phyloP scores from a whole-genome alignment of 768 basidiomycete genomes.

The Kwoniella sp. region DNA sequence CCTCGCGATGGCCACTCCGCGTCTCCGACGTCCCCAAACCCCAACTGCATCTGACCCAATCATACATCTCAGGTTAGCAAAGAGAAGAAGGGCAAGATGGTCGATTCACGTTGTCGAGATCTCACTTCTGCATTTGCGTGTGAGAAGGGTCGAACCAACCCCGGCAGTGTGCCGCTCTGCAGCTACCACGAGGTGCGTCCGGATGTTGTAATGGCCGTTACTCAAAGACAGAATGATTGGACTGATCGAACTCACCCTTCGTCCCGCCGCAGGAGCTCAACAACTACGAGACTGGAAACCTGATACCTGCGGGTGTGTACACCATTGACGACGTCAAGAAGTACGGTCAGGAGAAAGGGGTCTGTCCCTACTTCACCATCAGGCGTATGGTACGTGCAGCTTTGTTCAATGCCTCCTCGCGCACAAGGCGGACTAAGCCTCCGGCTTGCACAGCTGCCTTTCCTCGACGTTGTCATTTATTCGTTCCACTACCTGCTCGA shows the following conservation, averaged over 20 bases:
- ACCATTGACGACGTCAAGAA: constrained; percentile 89
- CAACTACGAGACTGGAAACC: constrained; percentile 70
- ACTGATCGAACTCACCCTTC: not conserved
- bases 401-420: not conserved
- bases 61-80: constrained; percentile 66
- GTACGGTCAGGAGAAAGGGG: constrained; percentile 74
- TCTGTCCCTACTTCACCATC: constrained; percentile 94
- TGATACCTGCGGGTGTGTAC: constrained; percentile 83
- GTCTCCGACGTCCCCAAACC: not conserved
- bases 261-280: constrained; percentile 65
- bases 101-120: constrained; percentile 95
- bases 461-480: constrained; percentile 93
- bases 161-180: constrained; percentile 86
- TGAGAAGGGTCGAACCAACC: constrained; percentile 76
- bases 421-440: not conserved
- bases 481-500: constrained; percentile 98
- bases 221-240: not conserved
- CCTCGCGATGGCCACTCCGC: not conserved
- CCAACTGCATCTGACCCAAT: not conserved
- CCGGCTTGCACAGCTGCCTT: constrained; percentile 69
- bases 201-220: not conserved
- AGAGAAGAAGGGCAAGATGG: constrained; percentile 97
- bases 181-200: constrained; percentile 86
- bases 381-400: constrained; percentile 88
- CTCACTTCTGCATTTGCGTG: constrained; percentile 78